phyloP scores from a whole-genome alignment of 768 basidiomycete genomes.

The Lactifluus volemus region DNA sequence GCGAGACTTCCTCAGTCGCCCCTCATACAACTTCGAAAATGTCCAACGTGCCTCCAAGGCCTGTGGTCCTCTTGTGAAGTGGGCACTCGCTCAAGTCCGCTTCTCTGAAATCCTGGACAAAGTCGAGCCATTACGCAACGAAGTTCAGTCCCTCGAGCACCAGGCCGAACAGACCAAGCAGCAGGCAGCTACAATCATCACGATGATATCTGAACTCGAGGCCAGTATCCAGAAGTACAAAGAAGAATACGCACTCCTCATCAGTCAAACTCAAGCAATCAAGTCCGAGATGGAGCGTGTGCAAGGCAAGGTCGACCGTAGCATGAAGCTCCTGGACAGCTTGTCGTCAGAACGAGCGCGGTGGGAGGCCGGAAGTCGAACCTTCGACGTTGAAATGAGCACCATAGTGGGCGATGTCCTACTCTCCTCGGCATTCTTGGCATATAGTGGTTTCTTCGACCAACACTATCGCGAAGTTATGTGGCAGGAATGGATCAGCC shows the following conservation, averaged over 20 bases:
- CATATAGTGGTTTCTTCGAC: constrained; percentile 97
- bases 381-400: constrained; percentile 97
- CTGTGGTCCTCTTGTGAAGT: constrained; percentile 96
- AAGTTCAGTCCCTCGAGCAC: constrained; percentile 85
- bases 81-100: constrained; percentile 93
- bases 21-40: constrained; percentile 89
- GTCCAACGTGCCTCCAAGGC: constrained; percentile 95
- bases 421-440: constrained; percentile 91
- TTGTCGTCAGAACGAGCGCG: constrained; percentile 89
- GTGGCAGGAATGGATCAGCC: constrained; percentile 93
- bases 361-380: constrained; percentile 92
- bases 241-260: constrained; percentile 93
- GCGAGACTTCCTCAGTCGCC: constrained; percentile 83
- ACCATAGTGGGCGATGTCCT: constrained; percentile 97
- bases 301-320: constrained; percentile 93
- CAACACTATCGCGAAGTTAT: constrained; percentile 95
- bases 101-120: constrained; percentile 97
- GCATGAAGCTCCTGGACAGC: constrained; percentile 90
- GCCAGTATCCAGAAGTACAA: constrained; percentile 90
- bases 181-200: constrained; percentile 81
- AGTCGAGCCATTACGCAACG: constrained; percentile 92
- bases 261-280: constrained; percentile 95
- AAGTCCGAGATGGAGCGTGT: constrained; percentile 97
- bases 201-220: constrained; percentile 89
- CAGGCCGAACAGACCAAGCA: constrained; percentile 95